Conservation (phyloP, 495 filamentous ascomycete genomes). For the Aspergillus kassunensis region DNA sequence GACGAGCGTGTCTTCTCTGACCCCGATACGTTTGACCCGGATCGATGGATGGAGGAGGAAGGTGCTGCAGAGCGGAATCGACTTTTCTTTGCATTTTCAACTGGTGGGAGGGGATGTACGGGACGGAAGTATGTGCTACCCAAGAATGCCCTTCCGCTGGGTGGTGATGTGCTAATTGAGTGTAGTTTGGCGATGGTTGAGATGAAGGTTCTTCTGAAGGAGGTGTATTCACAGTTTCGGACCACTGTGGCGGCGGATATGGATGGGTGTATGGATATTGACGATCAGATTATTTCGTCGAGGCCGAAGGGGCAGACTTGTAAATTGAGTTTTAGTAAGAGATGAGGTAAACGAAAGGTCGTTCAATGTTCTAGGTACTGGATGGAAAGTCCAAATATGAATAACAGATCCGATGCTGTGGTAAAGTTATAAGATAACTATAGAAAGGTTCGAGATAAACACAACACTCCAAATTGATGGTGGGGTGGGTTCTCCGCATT, state of each 20-base stretch:
- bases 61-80: constrained; percentile 39
- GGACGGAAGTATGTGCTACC: constrained; percentile 39
- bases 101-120: constrained; percentile 41
- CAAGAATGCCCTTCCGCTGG: too few relatives aligned
- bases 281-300: constrained; percentile 59
- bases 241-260: constrained; percentile 51
- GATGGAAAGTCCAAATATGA: too few relatives aligned
- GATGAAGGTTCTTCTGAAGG: constrained; percentile 58
- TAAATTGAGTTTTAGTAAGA: constrained; percentile 34
- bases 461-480: too few relatives aligned
- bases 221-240: constrained; percentile 53
- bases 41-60: constrained; percentile 57
- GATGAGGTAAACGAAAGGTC: too few relatives aligned
- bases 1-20: constrained; percentile 52
- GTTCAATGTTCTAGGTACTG: too few relatives aligned
- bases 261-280: constrained; percentile 47
- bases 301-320: constrained; percentile 54
- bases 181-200: constrained; percentile 59
- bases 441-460: too few relatives aligned
- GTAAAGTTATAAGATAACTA: too few relatives aligned
- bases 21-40: constrained; percentile 54
- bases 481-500: background rate
- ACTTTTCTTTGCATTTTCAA: constrained; percentile 43
- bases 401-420: too few relatives aligned
- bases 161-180: too few relatives aligned